These are phyloP conservation scores for Alternaria burnsii DNA, from an alignment of 2,329 filamentous ascomycete species.

Conservation along the genomic window DNA sequence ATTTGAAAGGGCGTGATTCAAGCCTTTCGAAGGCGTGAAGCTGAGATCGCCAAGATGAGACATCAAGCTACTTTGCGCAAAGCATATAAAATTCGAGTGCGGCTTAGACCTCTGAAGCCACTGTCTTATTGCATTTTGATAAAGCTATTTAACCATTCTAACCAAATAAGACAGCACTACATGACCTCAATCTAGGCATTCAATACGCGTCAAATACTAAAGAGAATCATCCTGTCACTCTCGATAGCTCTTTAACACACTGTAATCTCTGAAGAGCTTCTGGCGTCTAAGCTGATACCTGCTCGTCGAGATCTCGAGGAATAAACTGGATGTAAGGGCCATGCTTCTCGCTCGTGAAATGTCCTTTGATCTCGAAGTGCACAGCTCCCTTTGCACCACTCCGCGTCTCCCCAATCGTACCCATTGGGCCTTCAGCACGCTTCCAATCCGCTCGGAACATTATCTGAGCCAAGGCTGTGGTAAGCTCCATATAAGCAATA, in stretches of 20 bases:
- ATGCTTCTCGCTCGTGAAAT: conserved; percentile 5
- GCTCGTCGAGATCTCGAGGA: neutral
- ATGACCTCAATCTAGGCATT: neutral
- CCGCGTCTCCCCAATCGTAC: neutral
- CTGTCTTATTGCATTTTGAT: neutral
- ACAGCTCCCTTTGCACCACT: neutral
- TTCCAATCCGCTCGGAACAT: conserved; percentile 8
- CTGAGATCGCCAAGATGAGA: neutral
- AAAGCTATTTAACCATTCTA: neutral
- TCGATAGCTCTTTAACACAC: neutral
- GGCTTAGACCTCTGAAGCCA: neutral
- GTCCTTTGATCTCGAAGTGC: conserved; percentile 1
- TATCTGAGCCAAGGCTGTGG: neutral
- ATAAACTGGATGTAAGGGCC: conserved; percentile 4
- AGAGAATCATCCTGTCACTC: neutral
- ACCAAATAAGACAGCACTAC: neutral
- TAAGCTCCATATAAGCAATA: conserved; percentile 14
- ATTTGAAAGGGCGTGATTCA: neutral
- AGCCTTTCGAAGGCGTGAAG: neutral
- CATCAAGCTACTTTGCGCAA: neutral
- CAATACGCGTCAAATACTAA: neutral
- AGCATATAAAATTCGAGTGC: neutral
- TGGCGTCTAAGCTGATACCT: neutral
- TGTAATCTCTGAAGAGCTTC: neutral
- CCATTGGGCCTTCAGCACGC: neutral